These are phyloP conservation scores for Pyrenophora teres DNA, from an alignment of 2,329 filamentous ascomycete genomes.

Conservation along the genomic window DNA sequence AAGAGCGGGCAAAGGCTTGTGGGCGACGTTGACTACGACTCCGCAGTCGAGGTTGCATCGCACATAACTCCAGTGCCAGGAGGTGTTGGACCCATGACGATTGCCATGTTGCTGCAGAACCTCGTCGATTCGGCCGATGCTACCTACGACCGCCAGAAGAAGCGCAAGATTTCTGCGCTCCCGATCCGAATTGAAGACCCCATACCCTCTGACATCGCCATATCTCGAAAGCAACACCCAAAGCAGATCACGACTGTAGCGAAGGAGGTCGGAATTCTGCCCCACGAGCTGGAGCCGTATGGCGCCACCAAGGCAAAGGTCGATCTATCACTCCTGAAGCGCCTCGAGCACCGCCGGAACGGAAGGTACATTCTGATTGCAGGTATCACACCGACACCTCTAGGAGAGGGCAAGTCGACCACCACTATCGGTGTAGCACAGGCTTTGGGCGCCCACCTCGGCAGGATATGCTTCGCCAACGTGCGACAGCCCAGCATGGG, in stretches of 20 bases:
- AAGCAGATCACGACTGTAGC: slow-evolving; percentile 88
- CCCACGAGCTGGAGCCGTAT: slow-evolving; percentile 92
- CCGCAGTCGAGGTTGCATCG: slow-evolving; percentile 82
- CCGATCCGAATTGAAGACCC: slow-evolving; percentile 77
- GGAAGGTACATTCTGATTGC: slow-evolving; percentile 92
- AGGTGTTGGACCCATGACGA: slow-evolving; percentile 97
- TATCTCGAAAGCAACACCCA: slow-evolving; percentile 87
- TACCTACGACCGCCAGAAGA: slow-evolving; percentile 82
- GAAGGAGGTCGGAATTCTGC: slow-evolving; percentile 81
- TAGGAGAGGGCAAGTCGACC: slow-evolving; percentile 97
- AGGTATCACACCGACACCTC: slow-evolving; percentile 93
- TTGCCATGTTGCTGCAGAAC: slow-evolving; percentile 96
- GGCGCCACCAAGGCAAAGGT: slow-evolving; percentile 97
- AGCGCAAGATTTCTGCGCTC: slow-evolving; percentile 78
- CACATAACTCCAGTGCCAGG: slow-evolving; percentile 95
- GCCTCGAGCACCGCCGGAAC: slow-evolving; percentile 83
- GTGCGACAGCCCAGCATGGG: slow-evolving; percentile 96
- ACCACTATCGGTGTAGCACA: slow-evolving; percentile 96
- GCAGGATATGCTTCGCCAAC: slow-evolving; percentile 90
- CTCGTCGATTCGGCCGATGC: slow-evolving; percentile 83
- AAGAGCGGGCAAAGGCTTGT: slow-evolving; percentile 93
- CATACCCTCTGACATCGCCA: slow-evolving; percentile 93
- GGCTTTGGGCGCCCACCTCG: slow-evolving; percentile 85
- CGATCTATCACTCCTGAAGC: slow-evolving; percentile 77
- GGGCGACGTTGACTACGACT: slow-evolving; percentile 91